Percentiles rank a stretch among this genome's conserved stretches.
These are phyloP conservation scores for Artomyces pyxidatus DNA, from an alignment of 768 basidiomycete species.

Conservation along the genomic window DNA sequence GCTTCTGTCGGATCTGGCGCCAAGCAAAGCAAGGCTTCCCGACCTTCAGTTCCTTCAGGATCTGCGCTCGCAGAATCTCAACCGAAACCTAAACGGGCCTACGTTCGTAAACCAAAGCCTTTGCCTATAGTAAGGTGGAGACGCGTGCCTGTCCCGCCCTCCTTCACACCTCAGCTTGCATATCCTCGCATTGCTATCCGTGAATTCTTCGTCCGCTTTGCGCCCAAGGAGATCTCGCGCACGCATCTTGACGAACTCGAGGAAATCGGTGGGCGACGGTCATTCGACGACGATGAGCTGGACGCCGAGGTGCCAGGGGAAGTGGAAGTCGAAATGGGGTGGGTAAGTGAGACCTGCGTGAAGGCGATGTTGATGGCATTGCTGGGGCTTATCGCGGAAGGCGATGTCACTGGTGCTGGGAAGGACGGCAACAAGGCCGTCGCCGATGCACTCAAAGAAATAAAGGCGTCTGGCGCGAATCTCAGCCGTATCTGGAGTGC, in stretches of 20 bases:
- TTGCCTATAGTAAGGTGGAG: conserved; percentile 51
- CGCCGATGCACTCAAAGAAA: conserved; percentile 38
- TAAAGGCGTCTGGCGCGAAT: conserved; percentile 45
- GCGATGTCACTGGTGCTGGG: conserved; percentile 14
- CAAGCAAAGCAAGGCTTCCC: conserved; percentile 1
- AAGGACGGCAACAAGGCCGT: conserved; percentile 32
- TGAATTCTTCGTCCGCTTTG: conserved; percentile 66
- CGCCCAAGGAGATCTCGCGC: conserved; percentile 41
- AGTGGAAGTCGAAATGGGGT: conserved; percentile 28
- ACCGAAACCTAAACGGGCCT: conserved; percentile 10
- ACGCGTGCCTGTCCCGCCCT: conserved; percentile 29
- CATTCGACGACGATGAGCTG: conserved; percentile 33
- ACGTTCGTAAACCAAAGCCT: conserved; percentile 17
- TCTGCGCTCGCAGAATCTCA: background rate
- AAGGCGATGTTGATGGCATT: conserved; percentile 58
- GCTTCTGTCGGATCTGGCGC: too few species aligned
- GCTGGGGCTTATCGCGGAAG: conserved; percentile 41
- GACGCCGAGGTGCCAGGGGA: conserved; percentile 17
- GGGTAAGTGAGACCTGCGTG: conserved; percentile 61
- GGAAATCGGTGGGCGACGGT: conserved; percentile 28
- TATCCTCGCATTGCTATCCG: conserved; percentile 63
- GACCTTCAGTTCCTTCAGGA: conserved; percentile 1
- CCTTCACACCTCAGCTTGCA: conserved; percentile 37
- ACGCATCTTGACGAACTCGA: conserved; percentile 55
- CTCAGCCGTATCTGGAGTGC: conserved; percentile 57